Evolutionary conservation across 441 rosid genomes (phyloP), one percentile per base, ranked within the genome.

Genomic region (Gossypium gossypioides): DNA sequence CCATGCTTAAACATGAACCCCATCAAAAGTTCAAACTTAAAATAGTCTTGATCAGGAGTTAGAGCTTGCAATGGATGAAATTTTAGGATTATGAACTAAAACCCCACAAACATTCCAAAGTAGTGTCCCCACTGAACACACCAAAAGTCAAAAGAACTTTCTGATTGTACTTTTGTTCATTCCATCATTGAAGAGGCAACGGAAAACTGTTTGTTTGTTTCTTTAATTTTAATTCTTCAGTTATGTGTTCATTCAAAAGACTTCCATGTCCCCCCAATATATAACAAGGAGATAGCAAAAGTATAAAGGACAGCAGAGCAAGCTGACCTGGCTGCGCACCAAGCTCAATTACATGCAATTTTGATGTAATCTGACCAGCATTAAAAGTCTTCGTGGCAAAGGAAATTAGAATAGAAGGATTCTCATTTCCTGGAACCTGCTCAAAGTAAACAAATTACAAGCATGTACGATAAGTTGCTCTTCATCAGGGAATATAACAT

Each of bases 361-460:
- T 96, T 19, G 99, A 96, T 64, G 89, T 82, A 62, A 93, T 76
- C 81, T 93, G 98, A 59, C 99, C 98, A 48, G 99, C 93, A 77
- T 91, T 96, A 73, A 88, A 84, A 48, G 87, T 72, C 78, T 96
- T 96, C 58, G 96, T 80, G 50, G 97, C 97, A 83, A 96, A 93
- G 56, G 96, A 85, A 78, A 96, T 93, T 46, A 96, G 93, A 67
- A 75, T 85, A 32, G 98, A 96, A 78, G 96, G 88, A 81, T 87
- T 91, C 85, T 91, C 98, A 80, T 96, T 96, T 77, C 99, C 99
- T 24, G 92, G 94, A 68, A 96, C 86, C 99, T 96, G 84, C 34
- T 37, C 71, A 64, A 51, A 29, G 50, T 29, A 70, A 58, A 72
- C 40, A 48, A 48, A 48, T 48, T 48, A 13, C 18, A 66, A 29